Conservation (phyloP, 1,284 basidiomycete species). For the Ganoderma resinaceum region DNA sequence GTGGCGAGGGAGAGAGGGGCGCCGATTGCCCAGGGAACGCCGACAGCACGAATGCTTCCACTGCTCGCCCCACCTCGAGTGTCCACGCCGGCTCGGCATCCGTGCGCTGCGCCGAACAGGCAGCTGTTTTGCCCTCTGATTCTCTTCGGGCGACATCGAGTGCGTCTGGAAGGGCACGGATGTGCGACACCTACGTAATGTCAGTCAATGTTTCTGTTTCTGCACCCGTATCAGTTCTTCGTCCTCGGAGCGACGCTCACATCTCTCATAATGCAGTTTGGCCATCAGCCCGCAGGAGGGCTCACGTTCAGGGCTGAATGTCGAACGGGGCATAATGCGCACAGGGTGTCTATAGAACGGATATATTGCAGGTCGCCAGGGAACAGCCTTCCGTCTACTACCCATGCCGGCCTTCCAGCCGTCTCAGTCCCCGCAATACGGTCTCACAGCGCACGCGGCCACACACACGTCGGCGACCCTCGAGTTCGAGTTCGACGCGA, state of each 20-base stretch:
- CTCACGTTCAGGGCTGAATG: not conserved
- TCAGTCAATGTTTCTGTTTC: not conserved
- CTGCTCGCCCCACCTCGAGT: not conserved
- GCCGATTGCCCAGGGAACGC: conserved; percentile 2
- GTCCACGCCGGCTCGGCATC: not conserved
- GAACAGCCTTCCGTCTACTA: conserved; percentile 1
- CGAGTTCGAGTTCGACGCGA: not conserved
- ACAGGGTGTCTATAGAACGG: not conserved
- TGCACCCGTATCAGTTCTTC: not conserved
- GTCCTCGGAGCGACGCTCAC: not conserved
- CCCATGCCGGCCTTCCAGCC: not conserved
- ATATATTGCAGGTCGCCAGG: conserved; percentile 5
- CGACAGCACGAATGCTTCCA: not conserved
- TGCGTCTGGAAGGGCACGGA: not conserved
- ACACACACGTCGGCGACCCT: not conserved
- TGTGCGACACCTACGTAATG: not conserved
- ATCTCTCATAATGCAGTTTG: not conserved
- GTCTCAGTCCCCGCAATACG: not conserved
- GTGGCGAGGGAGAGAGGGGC: not conserved
- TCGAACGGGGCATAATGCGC: not conserved
- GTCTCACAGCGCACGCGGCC: not conserved
- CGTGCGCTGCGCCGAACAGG: not conserved
- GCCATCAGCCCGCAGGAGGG: not conserved
- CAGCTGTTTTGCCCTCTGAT: not conserved
- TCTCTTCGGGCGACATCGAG: not conserved